phyloP scores from a whole-genome alignment of 768 basidiomycete species.

The Galerina sulciceps region DNA sequence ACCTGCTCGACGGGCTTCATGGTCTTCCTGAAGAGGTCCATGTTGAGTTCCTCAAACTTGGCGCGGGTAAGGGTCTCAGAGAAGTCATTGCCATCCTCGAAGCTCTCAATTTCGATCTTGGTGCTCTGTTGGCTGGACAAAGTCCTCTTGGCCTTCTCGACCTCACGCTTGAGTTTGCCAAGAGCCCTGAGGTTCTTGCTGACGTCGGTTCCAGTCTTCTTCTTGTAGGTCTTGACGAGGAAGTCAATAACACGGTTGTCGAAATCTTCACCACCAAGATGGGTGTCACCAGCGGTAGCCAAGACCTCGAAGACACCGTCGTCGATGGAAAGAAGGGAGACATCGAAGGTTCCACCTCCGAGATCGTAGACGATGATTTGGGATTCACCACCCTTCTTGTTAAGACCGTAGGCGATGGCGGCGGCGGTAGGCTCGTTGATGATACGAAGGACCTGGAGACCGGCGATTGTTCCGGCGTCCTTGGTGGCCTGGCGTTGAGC shows the following conservation, averaged over 20 bases:
- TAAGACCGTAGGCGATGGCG: constrained; percentile 97
- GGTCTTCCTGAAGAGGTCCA: constrained; percentile 99
- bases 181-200: constrained; percentile 79
- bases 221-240: constrained; percentile 89
- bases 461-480: constrained; percentile 94
- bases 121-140: constrained; percentile 89
- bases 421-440: constrained; percentile 98
- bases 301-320: constrained; percentile 92
- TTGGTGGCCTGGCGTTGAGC: constrained; percentile 99
- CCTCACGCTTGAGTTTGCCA: constrained; percentile 91
- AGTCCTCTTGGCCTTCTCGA: constrained; percentile 95
- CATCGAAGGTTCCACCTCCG: constrained; percentile 98
- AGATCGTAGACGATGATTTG: constrained; percentile 99
- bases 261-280: constrained; percentile 96
- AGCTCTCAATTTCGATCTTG: constrained; percentile 93
- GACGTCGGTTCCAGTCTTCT: constrained; percentile 88
- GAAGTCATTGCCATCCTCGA: constrained; percentile 96
- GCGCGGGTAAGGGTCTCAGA: constrained; percentile 96
- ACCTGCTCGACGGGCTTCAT: constrained; percentile 99
- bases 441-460: constrained; percentile 93
- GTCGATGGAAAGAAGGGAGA: constrained; percentile 93
- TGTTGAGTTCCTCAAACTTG: constrained; percentile 98
- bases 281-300: constrained; percentile 92
- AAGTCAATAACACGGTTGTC: constrained; percentile 93
- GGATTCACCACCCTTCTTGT: constrained; percentile 93